A percentile compares a stretch with the other conserved stretches of the same genome.
phyloP scores from a whole-genome alignment of 1,284 basidiomycete species.

The Phylloporus gajari region DNA sequence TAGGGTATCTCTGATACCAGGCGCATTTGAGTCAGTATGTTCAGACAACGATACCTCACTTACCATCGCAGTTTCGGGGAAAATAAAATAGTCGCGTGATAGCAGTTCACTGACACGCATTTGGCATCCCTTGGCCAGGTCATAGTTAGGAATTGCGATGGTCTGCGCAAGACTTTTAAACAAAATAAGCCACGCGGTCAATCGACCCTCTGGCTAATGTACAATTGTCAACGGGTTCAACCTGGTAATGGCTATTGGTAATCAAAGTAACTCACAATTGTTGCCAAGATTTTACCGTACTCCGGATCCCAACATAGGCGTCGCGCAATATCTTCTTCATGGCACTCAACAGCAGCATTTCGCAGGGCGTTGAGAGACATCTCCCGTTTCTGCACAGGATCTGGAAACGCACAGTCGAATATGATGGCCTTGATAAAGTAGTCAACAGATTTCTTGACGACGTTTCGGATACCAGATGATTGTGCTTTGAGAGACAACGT shows the following conservation, averaged over 20 bases:
- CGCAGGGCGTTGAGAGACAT: neutral
- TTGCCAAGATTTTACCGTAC: neutral
- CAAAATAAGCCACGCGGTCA: too few relatives aligned
- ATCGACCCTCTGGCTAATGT: neutral
- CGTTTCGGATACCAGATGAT: neutral
- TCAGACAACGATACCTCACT: too few relatives aligned
- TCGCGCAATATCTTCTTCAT: neutral
- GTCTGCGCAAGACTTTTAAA: neutral
- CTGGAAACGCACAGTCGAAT: neutral
- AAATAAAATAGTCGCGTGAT: neutral
- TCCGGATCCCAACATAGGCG: neutral
- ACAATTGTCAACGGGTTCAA: neutral
- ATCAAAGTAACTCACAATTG: neutral
- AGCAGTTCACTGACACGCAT: neutral
- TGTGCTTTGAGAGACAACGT: neutral
- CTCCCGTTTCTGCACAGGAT: accelerated
- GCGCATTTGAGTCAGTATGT: too few relatives aligned
- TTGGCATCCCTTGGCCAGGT: neutral
- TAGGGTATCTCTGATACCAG: neutral
- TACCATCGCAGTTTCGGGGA: neutral
- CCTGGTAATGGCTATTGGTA: neutral
- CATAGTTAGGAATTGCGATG: neutral
- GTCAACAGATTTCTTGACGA: neutral
- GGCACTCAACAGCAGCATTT: neutral
- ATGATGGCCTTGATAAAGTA: neutral